phyloP scores from a whole-genome alignment of 164 flowering plant genomes.

The Buxus sempervirens region DNA sequence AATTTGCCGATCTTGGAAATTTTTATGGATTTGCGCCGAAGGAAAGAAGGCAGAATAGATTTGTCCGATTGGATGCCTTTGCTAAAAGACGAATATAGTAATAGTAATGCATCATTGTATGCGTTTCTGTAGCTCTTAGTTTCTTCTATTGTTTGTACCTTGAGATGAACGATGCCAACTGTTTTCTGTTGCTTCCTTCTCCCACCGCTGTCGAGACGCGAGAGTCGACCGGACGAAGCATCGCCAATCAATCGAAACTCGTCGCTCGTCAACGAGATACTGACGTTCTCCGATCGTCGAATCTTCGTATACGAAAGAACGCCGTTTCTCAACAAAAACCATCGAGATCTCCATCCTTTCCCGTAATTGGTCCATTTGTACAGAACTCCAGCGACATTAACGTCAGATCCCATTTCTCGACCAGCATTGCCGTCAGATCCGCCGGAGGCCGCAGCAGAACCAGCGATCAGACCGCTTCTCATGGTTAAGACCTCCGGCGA shows the following conservation, averaged over 20 bases:
- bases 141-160: constrained; percentile 38
- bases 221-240: constrained; percentile 27
- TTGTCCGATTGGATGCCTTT: neutral
- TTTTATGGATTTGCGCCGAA: constrained; percentile 9
- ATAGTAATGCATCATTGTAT: no score
- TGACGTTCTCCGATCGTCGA: constrained; percentile 40
- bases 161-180: constrained; percentile 64
- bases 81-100: neutral
- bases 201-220: constrained; percentile 27
- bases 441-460: constrained; percentile 18
- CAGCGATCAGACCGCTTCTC: constrained; percentile 18
- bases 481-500: constrained; percentile 29
- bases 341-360: constrained; percentile 94
- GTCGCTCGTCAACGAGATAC: constrained; percentile 21
- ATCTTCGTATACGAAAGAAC: constrained; percentile 75
- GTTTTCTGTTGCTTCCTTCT: constrained; percentile 44
- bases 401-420: constrained; percentile 35
- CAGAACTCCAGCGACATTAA: constrained; percentile 66
- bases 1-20: constrained; percentile 1
- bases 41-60: neutral
- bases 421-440: constrained; percentile 49
- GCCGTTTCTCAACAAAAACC: constrained; percentile 70
- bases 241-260: constrained; percentile 72
- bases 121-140: no score
- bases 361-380: constrained; percentile 95